Evolutionary conservation across 2,329 filamentous ascomycete species (phyloP).

Genomic region (Colletotrichum theobromicola): DNA sequence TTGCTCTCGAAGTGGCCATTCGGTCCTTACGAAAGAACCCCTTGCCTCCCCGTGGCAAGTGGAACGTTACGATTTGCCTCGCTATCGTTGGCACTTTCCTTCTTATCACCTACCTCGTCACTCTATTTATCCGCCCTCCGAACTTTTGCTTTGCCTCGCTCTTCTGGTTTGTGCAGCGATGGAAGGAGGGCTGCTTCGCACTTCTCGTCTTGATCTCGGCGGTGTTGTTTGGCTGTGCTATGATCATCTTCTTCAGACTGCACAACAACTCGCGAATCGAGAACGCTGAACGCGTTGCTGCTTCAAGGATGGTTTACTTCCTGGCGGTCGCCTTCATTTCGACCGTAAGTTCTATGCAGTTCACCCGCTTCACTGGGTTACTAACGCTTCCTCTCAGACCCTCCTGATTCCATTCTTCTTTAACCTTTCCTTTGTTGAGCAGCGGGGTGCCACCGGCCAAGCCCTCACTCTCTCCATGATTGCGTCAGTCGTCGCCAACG

Average conservation of each 20-base stretch:
- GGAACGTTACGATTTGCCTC: constrained; percentile 64
- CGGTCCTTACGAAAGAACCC: constrained; percentile 59
- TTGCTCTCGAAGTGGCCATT: constrained; percentile 65
- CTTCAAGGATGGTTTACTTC: constrained; percentile 75
- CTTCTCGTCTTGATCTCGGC: constrained; percentile 57
- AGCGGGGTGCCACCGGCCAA: constrained; percentile 38
- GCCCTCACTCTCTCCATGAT: constrained; percentile 63
- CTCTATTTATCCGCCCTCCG: constrained; percentile 57
- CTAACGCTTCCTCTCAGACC: constrained; percentile 45
- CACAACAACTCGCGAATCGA: constrained; percentile 60
- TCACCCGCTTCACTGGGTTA: neutral
- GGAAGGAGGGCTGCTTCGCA: constrained; percentile 61
- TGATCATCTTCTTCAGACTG: constrained; percentile 62
- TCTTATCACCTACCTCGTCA: constrained; percentile 63
- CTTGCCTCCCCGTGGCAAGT: constrained; percentile 64
- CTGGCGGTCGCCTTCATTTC: constrained; percentile 61
- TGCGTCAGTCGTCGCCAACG: constrained; percentile 68
- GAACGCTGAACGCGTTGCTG: constrained; percentile 63
- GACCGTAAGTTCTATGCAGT: constrained; percentile 50
- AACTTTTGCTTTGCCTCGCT: constrained; percentile 71
- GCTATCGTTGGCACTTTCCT: constrained; percentile 54
- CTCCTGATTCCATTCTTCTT: constrained; percentile 70
- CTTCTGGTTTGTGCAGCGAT: constrained; percentile 70
- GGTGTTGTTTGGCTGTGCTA: constrained; percentile 54
- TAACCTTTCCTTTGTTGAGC: constrained; percentile 53